A percentile compares a stretch with the other conserved stretches of the same genome.
phyloP scores from a whole-genome alignment of 495 filamentous ascomycete genomes.

The Penicillium nucicola region DNA sequence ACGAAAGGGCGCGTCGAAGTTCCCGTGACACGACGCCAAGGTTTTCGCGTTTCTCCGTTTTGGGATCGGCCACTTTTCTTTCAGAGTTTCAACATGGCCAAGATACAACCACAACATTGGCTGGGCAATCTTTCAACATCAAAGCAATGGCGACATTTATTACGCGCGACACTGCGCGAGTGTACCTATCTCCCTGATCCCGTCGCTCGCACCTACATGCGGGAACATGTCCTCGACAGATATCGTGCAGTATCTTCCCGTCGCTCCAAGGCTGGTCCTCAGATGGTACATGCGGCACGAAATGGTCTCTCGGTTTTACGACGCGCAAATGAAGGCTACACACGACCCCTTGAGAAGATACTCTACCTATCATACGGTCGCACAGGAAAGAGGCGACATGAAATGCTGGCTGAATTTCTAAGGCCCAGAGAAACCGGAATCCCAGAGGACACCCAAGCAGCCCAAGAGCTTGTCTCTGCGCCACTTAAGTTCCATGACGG shows the following conservation, averaged over 20 bases:
- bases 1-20: conserved; percentile 32
- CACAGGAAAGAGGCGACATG: conserved; percentile 61
- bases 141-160: conserved; percentile 56
- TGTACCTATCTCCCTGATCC: conserved; percentile 79
- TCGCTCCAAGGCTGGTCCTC: conserved; percentile 1
- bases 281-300: conserved; percentile 23
- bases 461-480: conserved; percentile 18
- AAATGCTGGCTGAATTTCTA: conserved; percentile 54
- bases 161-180: conserved; percentile 79
- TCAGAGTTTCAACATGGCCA: conserved; percentile 17
- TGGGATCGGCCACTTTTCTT: conserved; percentile 24
- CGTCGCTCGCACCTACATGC: conserved; percentile 58
- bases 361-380: conserved; percentile 72
- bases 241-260: conserved; percentile 41
- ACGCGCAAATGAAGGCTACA: conserved; percentile 64
- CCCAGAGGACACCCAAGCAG: conserved; percentile 26
- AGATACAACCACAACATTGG: conserved; percentile 24
- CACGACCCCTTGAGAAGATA: conserved; percentile 58
- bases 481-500: conserved; percentile 24
- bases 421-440: conserved; percentile 16
- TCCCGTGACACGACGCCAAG: conserved; percentile 28
- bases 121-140: conserved; percentile 7
- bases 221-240: conserved; percentile 52
- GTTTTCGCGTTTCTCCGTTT: conserved; percentile 30
- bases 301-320: conserved; percentile 36